These are phyloP conservation scores for Dictyophora rubrovolvata DNA, from an alignment of 768 basidiomycete genomes.

Conservation along the genomic window DNA sequence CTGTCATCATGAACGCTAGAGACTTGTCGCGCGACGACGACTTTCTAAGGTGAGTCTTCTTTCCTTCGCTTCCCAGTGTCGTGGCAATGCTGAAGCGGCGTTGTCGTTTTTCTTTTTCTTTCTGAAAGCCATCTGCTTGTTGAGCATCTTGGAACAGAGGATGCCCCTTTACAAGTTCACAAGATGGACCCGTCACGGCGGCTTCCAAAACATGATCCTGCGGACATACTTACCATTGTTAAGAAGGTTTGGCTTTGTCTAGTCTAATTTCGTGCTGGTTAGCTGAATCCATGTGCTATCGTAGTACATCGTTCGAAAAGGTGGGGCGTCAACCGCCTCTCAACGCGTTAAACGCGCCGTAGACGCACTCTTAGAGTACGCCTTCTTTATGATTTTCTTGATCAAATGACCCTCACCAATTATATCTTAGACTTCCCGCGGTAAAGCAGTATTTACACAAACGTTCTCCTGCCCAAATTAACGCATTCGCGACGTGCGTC, in stretches of 20 bases:
- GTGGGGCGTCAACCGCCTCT: conserved; percentile 20
- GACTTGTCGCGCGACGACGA: conserved; percentile 88
- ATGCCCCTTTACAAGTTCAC: conserved; percentile 75
- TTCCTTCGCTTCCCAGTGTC: not conserved
- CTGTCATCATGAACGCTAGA: conserved; percentile 84
- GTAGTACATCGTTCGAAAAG: conserved; percentile 14
- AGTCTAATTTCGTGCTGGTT: not conserved
- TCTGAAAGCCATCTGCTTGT: conserved; percentile 57
- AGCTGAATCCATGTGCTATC: not conserved
- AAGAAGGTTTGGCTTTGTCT: conserved; percentile 22
- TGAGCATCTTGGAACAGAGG: conserved; percentile 70
- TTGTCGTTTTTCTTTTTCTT: not conserved
- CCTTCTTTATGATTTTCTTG: conserved; percentile 15
- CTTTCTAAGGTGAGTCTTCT: conserved; percentile 48
- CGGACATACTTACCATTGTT: conserved; percentile 60
- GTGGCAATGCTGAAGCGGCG: not conserved
- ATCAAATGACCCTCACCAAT: conserved; percentile 15
- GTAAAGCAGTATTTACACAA: conserved; percentile 69
- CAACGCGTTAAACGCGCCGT: conserved; percentile 53
- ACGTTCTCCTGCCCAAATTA: conserved; percentile 77
- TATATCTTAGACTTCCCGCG: conserved; percentile 46
- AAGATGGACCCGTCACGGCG: conserved; percentile 77
- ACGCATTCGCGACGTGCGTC: conserved; percentile 86
- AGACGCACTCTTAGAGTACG: conserved; percentile 68
- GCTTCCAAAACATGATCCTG: conserved; percentile 64